Conservation (phyloP, 129 eudicot genomes). For the Flaveria sonorensis region DNA sequence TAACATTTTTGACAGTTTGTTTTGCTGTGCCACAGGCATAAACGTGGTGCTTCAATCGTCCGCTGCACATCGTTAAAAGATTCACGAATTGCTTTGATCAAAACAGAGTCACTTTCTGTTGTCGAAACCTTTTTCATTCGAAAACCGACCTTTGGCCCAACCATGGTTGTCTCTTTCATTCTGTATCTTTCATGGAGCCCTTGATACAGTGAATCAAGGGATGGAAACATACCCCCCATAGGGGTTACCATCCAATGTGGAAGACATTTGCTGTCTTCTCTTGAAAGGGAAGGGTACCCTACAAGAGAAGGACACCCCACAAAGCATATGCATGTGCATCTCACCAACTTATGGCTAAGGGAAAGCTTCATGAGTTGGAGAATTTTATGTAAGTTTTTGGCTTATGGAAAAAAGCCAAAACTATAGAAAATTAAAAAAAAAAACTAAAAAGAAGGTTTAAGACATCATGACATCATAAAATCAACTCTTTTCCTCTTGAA, state of each 20-base stretch:
- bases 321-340: conserved; percentile 79
- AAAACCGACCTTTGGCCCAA: conserved; percentile 73
- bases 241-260: conserved; percentile 65
- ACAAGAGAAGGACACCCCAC: conserved; percentile 54
- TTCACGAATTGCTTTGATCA: conserved; percentile 36
- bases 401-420: conserved; percentile 10
- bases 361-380: conserved; percentile 21
- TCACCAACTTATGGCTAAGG: conserved; percentile 49
- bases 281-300: conserved; percentile 65
- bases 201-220: conserved; percentile 38
- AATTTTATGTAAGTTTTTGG: conserved; percentile 20
- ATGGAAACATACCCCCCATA: conserved; percentile 64
- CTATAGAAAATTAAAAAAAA: neutral
- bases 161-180: conserved; percentile 72
- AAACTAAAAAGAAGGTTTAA: neutral
- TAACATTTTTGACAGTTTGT: conserved; percentile 94
- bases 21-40: conserved; percentile 99
- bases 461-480: conserved; percentile 22
- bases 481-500: conserved; percentile 33
- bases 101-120: conserved; percentile 29
- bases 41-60: conserved; percentile 74
- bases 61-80: conserved; percentile 73
- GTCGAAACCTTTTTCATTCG: conserved; percentile 34
- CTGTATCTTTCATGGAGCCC: conserved; percentile 38
- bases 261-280: conserved; percentile 42